phyloP scores from a whole-genome alignment of 2,329 filamentous ascomycete species.

The Penicillium glabrum region DNA sequence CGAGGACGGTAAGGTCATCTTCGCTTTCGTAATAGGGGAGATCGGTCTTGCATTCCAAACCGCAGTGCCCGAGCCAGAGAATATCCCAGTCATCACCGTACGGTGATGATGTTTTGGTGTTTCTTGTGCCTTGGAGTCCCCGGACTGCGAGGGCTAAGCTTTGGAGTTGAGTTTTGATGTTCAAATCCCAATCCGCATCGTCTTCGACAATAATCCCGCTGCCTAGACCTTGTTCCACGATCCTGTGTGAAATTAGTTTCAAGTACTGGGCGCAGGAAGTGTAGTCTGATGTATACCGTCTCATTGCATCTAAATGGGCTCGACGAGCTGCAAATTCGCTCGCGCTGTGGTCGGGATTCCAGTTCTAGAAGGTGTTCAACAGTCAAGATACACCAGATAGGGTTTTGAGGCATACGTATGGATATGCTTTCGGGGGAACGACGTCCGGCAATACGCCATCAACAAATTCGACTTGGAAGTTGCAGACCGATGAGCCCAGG shows the following conservation, averaged over 20 bases:
- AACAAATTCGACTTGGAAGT: slow-evolving; percentile 19
- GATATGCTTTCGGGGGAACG: slow-evolving; percentile 16
- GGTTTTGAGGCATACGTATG: slow-evolving; percentile 12
- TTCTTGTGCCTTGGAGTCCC: slow-evolving; percentile 29
- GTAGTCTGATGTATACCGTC: slow-evolving; percentile 7
- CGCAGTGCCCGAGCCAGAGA: slow-evolving; percentile 27
- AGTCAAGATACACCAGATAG: background rate
- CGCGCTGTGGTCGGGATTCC: slow-evolving; percentile 16
- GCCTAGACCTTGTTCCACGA: slow-evolving; percentile 11
- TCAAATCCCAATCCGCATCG: slow-evolving; percentile 59
- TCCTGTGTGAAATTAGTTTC: slow-evolving; percentile 2
- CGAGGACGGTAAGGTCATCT: slow-evolving; percentile 16
- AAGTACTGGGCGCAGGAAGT: background rate
- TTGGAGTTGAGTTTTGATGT: slow-evolving; percentile 50
- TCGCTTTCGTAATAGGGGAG: slow-evolving; percentile 11
- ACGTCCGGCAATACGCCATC: slow-evolving; percentile 16
- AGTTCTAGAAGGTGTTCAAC: slow-evolving; percentile 11
- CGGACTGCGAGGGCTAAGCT: slow-evolving; percentile 35
- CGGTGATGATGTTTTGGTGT: slow-evolving; percentile 35
- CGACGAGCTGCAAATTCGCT: slow-evolving; percentile 21
- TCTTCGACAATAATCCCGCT: slow-evolving; percentile 48
- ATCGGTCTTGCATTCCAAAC: slow-evolving; percentile 15
- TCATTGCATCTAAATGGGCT: slow-evolving; percentile 21
- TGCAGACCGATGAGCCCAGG: slow-evolving; percentile 18
- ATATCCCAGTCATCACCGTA: slow-evolving; percentile 48